Base-by-base conservation (phyloP, 2,329 filamentous ascomycete species). In the Chrysoporthe puriensis region DNA sequence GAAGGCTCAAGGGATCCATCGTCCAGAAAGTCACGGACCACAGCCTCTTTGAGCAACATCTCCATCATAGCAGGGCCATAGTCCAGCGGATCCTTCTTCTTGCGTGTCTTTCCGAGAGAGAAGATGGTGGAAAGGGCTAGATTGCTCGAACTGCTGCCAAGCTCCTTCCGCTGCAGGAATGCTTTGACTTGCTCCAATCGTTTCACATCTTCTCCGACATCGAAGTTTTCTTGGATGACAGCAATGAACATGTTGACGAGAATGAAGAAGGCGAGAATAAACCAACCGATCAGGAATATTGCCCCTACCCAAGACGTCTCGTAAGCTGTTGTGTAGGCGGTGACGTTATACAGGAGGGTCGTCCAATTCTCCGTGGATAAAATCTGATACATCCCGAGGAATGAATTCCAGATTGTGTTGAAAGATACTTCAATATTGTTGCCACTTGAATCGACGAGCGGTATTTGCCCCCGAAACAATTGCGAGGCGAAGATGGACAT, bases 221-320 rank as follows among this genome's bases (percentile, higher is more conserved):
- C 96, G 77, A 99, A 99, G 75, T 97, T 99, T 77, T 99, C 96
- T 78, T 99, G 96, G 72, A 99, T 99, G 81, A 99, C 96, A 84
- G 96, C 96, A 92, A 99, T 98, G 84, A 99, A 99, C 96, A 99
- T 99, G 76, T 98, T 99, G 82, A 99, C 82, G 70, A 98, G 87
- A 80, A 99, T 97, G 77, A 98, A 95, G 78, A 96, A 97, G 6
- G 94, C 87, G 56, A 99, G 85, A 67, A 97, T 96, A 79, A 97
- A 98, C 96, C 96, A 99, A 72, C 94, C 86, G 71, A 97, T 93
- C 73, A 97, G 85, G 73, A 99, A 97, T 1, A 92, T 85, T 9
- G 95, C 94, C 11, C 92, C 94, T 66, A 98, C 94, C 95, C 96
- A 98, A 9, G 92, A 87, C n/a, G 92, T 96, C 50, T 89, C 84